Percentiles rank a stretch among this genome's conserved stretches.
phyloP scores from a whole-genome alignment of 306 rosid genomes.

The Trifolium repens region DNA sequence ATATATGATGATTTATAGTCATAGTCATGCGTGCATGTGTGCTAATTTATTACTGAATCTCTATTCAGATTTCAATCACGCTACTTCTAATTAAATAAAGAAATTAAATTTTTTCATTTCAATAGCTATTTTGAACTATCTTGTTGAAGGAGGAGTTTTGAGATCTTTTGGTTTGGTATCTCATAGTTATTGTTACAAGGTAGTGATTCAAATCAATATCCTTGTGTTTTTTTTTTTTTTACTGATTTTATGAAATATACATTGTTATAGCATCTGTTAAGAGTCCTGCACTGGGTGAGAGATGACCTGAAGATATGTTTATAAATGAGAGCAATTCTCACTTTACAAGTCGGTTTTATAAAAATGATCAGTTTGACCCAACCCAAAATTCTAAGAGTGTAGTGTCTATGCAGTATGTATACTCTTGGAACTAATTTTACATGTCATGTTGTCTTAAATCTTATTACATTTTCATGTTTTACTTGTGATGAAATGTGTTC shows the following conservation, averaged over 20 bases:
- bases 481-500: not conserved
- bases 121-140: slow-evolving; percentile 19
- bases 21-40: not conserved
- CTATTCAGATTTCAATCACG: too few species aligned
- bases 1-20: not conserved
- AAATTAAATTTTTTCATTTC: not conserved
- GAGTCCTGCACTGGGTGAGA: too few species aligned
- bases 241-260: not conserved
- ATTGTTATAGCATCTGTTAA: not conserved
- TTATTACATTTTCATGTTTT: too few species aligned
- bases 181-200: not conserved
- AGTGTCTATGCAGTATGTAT: not conserved
- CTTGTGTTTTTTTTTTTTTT: not conserved
- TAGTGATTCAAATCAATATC: slow-evolving; percentile 2
- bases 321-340: too few species aligned
- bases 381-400: too few species aligned
- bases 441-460: too few species aligned
- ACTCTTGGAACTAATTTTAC: slow-evolving; percentile 18
- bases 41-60: not conserved
- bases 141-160: slow-evolving; percentile 10
- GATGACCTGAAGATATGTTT: too few species aligned
- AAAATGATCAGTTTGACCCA: too few species aligned
- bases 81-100: not conserved
- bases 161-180: slow-evolving; percentile 12
- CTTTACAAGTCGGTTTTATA: too few species aligned